phyloP scores from a whole-genome alignment of 768 basidiomycete species.

The Rhodosporidiobolus odoratus region DNA sequence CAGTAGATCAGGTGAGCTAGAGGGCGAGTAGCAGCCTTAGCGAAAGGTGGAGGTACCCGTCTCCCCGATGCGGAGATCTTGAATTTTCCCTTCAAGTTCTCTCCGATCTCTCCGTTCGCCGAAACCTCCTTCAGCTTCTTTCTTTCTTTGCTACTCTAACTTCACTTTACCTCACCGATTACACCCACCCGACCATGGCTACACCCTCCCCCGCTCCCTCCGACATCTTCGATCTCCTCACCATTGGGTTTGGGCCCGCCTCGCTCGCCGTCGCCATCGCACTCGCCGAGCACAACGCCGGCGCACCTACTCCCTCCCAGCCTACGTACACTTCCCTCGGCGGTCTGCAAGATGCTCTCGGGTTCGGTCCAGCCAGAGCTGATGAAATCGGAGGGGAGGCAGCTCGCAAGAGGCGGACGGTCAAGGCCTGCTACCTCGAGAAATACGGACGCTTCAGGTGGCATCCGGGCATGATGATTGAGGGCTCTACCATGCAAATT shows the following conservation, averaged over 20 bases:
- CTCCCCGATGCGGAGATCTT: too few species aligned
- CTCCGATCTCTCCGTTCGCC: too few species aligned
- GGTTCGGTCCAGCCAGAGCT: conserved; percentile 20
- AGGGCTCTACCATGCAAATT: conserved; percentile 56
- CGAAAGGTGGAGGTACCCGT: too few species aligned
- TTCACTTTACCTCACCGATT: too few species aligned
- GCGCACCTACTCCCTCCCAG: conserved; percentile 25
- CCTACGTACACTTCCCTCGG: conserved; percentile 8
- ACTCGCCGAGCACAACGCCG: conserved; percentile 40
- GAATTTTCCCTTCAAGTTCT: too few species aligned
- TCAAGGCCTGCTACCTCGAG: conserved; percentile 51
- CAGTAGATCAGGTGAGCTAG: too few species aligned
- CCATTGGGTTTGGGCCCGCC: conserved; percentile 56
- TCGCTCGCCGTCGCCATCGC: conserved; percentile 53
- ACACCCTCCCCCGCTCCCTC: not conserved
- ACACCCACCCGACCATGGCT: not conserved
- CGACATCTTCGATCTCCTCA: conserved; percentile 51
- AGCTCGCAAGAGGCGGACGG: conserved; percentile 40
- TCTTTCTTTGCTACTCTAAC: too few species aligned
- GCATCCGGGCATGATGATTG: conserved; percentile 59
- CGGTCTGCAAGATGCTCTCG: conserved; percentile 28
- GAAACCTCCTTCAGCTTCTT: too few species aligned
- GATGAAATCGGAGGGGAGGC: not conserved
- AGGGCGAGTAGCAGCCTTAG: too few species aligned
- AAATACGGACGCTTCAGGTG: conserved; percentile 53